Conservation (phyloP, 129 eudicot genomes). For the Saussurea involucrata region DNA sequence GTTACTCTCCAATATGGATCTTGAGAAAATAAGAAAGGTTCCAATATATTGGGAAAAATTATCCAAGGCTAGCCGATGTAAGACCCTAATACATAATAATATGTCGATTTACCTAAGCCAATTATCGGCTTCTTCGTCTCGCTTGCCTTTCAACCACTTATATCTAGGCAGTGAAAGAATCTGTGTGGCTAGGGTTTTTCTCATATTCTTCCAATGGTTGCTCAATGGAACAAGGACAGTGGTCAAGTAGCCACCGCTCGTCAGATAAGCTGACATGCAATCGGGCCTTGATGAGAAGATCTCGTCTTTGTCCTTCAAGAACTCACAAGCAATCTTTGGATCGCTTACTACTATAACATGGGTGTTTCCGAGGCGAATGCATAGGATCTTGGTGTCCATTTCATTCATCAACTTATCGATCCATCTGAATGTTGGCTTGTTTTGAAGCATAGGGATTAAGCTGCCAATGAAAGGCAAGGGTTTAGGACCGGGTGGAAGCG, state of each 20-base stretch:
- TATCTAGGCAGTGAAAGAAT: background rate
- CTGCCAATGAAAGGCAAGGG: background rate
- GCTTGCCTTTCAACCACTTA: constrained; percentile 17
- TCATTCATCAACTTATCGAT: constrained; percentile 35
- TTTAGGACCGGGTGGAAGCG: constrained; percentile 1
- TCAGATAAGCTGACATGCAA: too few species aligned
- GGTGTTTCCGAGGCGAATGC: constrained; percentile 30
- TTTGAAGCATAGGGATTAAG: background rate
- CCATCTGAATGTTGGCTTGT: constrained; percentile 24
- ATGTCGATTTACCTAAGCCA: background rate
- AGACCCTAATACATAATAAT: too few species aligned
- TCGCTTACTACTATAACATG: too few species aligned
- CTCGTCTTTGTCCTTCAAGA: too few species aligned
- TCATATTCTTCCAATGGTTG: constrained; percentile 35
- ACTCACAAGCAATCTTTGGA: too few species aligned
- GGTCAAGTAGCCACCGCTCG: too few species aligned
- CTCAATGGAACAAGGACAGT: constrained; percentile 10
- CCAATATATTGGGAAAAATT: too few species aligned
- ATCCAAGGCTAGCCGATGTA: too few species aligned
- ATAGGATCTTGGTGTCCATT: constrained; percentile 28
- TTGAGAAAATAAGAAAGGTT: too few species aligned
- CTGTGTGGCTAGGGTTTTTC: constrained; percentile 13
- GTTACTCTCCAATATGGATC: too few species aligned
- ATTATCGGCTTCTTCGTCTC: constrained; percentile 33
- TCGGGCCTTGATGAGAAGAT: too few species aligned